Evolutionary conservation across 352 stramenopile species (phyloP), one percentile per base, ranked within the genome.

Genomic region (Pythium dissotocum): DNA sequence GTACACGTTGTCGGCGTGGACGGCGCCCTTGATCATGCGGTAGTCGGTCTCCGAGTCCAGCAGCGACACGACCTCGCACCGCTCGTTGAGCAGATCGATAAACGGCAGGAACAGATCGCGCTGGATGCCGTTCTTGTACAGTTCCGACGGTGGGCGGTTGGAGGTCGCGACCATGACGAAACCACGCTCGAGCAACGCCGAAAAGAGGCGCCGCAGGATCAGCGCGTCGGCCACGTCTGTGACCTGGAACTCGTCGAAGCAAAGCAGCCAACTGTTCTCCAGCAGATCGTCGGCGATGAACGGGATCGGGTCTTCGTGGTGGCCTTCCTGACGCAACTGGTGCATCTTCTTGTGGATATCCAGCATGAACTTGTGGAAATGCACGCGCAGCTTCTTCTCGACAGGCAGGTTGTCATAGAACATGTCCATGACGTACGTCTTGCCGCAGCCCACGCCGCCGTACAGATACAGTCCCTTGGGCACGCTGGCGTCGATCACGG

Each of bases 311-410:
- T 95, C 87, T 44, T 90, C 78, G 51, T 68, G 84, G 56, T 91
- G 79, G 10, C 95, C 84, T 68, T 93, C 60, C 69, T 97, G 84
- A 59, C 98, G 97, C 61, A 98, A 70, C 61, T 85, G 58, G 81
- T 99, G 96, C 75, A 99, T 98, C 48, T 90, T 80, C 72, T 90
- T 79, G 77, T 99, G 97, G 35, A 99, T 91, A 49, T 98, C 89
- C 33, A 98, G 83, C 87, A 99, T 98, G 72, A 99, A 99, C 61
- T 95, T 89, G 82, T 99, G 97, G 79, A 99, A 99, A 70, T 99
- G 97, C 52, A 98, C 90, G 30, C 96, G 85, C 63, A 87, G 78
- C 67, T 98, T 98, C 32, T 73, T 68, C 52, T 87, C 51, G 1
- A 93, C 72, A 0, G 85, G 85, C n/a, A 93, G 76, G 18, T 81